phyloP scores from a whole-genome alignment of 805 yeast genomes.

The Candida argentea region DNA sequence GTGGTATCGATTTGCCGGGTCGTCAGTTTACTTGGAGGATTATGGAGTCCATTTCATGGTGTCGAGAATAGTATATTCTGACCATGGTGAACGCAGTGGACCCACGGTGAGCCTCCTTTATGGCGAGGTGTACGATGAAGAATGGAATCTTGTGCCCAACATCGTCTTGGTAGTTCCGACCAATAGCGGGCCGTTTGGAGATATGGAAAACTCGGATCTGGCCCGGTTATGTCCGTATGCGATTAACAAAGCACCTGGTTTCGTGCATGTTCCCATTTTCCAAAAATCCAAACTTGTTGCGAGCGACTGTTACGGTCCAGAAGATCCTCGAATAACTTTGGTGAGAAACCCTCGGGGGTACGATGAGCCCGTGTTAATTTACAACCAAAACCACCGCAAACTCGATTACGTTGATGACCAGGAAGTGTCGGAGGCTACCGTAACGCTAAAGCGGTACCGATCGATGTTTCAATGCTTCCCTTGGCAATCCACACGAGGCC shows the following conservation, averaged over 20 bases:
- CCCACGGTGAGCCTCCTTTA: constrained; percentile 17
- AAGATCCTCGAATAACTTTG: constrained; percentile 38
- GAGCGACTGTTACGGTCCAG: constrained; percentile 29
- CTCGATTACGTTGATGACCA: constrained; percentile 3
- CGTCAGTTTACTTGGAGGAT: constrained; percentile 42
- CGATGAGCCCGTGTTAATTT: constrained; percentile 38
- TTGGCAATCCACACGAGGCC: constrained; percentile 23
- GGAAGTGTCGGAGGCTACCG: constrained; percentile 2
- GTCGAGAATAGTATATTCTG: constrained; percentile 22
- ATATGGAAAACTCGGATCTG: neutral
- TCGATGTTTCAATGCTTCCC: constrained; percentile 24
- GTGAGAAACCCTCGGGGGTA: constrained; percentile 21
- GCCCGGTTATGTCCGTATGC: no score
- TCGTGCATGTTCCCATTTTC: neutral
- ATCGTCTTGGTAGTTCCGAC: constrained; percentile 15
- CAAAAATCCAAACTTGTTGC: neutral
- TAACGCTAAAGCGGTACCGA: constrained; percentile 7
- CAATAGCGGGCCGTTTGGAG: constrained; percentile 5
- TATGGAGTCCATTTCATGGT: constrained; percentile 40
- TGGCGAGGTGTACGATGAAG: constrained; percentile 13
- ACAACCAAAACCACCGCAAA: constrained; percentile 22
- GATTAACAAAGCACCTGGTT: neutral
- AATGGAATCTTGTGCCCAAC: constrained; percentile 15
- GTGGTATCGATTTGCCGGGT: constrained; percentile 42
- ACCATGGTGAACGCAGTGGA: constrained; percentile 12